Percentiles rank a stretch among this genome's conserved stretches.
phyloP scores from a whole-genome alignment of 345 rosid genomes.

The Cochlearia excelsa region DNA sequence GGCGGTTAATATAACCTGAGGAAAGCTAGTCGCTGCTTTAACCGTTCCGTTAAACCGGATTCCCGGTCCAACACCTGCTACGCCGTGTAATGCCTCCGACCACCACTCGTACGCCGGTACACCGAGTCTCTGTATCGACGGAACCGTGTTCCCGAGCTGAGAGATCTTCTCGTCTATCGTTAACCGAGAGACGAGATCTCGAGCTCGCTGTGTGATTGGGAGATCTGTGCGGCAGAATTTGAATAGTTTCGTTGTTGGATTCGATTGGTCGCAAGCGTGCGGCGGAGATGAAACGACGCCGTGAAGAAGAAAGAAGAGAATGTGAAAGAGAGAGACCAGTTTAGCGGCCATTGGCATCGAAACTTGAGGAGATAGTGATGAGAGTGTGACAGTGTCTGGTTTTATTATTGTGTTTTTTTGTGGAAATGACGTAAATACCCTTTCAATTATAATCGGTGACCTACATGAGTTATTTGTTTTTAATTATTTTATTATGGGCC shows the following conservation, averaged over 20 bases:
- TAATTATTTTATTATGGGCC: neutral
- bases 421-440: slow-evolving; percentile 18
- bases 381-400: slow-evolving; percentile 14
- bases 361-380: slow-evolving; percentile 9
- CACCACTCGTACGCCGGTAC: slow-evolving; percentile 86
- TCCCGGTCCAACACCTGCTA: slow-evolving; percentile 49
- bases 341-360: slow-evolving; percentile 33
- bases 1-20: slow-evolving; percentile 77
- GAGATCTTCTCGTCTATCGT: slow-evolving; percentile 76
- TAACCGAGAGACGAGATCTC: slow-evolving; percentile 68
- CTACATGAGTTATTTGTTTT: neutral
- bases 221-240: slow-evolving; percentile 58
- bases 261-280: slow-evolving; percentile 51
- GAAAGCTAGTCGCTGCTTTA: slow-evolving; percentile 77
- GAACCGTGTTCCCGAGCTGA: slow-evolving; percentile 70
- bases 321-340: neutral
- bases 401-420: neutral
- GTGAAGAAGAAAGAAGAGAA: neutral
- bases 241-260: slow-evolving; percentile 47
- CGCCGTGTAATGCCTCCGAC: slow-evolving; percentile 92
- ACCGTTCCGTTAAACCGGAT: slow-evolving; percentile 54
- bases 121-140: slow-evolving; percentile 70
- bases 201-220: slow-evolving; percentile 51
- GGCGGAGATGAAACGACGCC: slow-evolving; percentile 34
- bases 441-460: neutral